A percentile compares a stretch with the other conserved stretches of the same genome.
phyloP scores from a whole-genome alignment of 2,329 filamentous ascomycete species.

The Fusarium proliferatum region DNA sequence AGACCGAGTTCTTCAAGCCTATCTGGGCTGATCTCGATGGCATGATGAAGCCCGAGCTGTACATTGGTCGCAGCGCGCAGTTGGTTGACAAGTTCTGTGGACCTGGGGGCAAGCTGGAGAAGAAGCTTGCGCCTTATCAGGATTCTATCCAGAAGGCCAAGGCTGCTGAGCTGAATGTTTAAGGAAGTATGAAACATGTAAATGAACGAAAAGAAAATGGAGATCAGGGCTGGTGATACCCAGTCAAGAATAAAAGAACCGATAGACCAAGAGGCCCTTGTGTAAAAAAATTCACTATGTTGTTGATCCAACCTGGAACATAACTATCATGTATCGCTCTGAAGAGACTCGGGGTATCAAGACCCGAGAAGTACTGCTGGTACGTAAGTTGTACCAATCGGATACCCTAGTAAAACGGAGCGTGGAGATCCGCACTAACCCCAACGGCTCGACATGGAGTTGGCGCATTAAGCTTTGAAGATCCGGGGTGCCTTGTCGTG shows the following conservation, averaged over 20 bases:
- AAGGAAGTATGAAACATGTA: too few relatives aligned
- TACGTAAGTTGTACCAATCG: not conserved
- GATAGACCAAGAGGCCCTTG: fast-evolving
- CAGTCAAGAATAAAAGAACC: not conserved
- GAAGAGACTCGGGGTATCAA: fast-evolving
- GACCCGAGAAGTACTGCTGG: not conserved
- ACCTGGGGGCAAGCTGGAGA: constrained; percentile 15
- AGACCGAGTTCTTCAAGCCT: constrained; percentile 36
- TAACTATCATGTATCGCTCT: too few relatives aligned
- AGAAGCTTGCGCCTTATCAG: constrained; percentile 29
- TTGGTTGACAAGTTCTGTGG: constrained; percentile 33
- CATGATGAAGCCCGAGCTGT: constrained; percentile 28
- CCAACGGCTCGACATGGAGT: not conserved
- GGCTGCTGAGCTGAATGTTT: constrained; percentile 28
- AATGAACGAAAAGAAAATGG: not conserved
- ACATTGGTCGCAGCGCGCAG: constrained; percentile 27
- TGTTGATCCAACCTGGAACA: not conserved
- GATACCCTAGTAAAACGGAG: not conserved
- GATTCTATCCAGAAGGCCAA: constrained; percentile 16
- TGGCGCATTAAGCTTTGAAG: not conserved
- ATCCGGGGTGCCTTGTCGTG: not conserved
- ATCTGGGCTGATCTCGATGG: constrained; percentile 35
- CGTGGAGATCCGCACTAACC: not conserved
- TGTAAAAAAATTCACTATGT: fast-evolving
- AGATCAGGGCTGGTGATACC: not conserved